Base-by-base conservation (phyloP, 2,329 filamentous ascomycete genomes). In the Pseudogymnoascus sp. region DNA sequence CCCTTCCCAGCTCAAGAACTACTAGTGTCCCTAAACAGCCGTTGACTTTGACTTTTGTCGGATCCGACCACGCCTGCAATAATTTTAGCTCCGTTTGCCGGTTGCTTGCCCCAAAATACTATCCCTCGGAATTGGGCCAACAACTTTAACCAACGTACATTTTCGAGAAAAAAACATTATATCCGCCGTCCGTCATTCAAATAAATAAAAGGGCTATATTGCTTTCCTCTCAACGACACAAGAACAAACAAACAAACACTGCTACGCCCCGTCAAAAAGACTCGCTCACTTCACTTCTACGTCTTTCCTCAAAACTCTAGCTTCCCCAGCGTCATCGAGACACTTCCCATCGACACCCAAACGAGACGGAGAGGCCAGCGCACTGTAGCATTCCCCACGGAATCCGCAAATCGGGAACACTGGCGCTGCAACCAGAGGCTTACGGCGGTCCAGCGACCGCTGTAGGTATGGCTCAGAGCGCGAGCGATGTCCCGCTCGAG, bases 351-450 rank as follows among this genome's bases (percentile, higher is more conserved):
- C 21, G 42, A 5, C 13, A 17, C 40, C 10, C 17, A 44, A 44
- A 44, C 21, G 19, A 19, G 7, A 47, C 21, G 11, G 19, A 13
- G 42, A 44, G 42, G 4, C 11, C 19, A 47, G 11, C 42, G 21
- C 3, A 15, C 42, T 15, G 42, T 2, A 47, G 10, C 19, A n/a
- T 9, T 19, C 42, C 42, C 42, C 42, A 23, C 10, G 42, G 42
- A 47, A 26, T 26, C 42, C 21, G 42, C 28, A 60, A 60, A 60
- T 60, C 53, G 28, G 53, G 33, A 60, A 60, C 53, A 33, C 53
- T 60, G 53, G 53, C 53, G 53, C 53, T 60, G 28, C 53, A 60
- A 60, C 53, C 53, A 60, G 33, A 60, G 28, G 53, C 53, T 33
- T 36, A 33, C 53, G 53, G 53, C 53, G 53, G 53, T 60, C 53